Evolutionary conservation across 345 rosid species (phyloP).

Genomic region (Gossypium mustelinum): DNA sequence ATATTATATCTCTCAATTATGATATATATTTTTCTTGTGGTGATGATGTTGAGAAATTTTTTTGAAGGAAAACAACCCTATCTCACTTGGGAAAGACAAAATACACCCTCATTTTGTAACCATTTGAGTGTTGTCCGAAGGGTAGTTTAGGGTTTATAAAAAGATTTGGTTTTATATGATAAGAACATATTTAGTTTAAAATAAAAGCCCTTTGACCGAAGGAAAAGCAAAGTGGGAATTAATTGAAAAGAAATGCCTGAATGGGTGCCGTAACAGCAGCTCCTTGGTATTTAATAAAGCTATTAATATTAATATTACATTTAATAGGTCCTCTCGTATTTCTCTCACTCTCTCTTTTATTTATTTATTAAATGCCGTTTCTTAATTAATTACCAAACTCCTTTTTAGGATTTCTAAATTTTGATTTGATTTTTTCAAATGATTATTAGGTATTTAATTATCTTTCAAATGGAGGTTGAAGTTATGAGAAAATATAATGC

Average conservation of each 20-base stretch:
- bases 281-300: conserved; percentile 7
- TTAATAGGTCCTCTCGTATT: not conserved
- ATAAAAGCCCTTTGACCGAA: not conserved
- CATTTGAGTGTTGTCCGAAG: not conserved
- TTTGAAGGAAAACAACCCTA: not conserved
- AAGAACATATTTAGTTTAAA: not conserved
- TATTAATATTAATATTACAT: not conserved
- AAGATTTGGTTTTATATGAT: no score
- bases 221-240: not conserved
- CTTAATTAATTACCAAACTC: not conserved
- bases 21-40: not conserved
- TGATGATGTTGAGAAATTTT: not conserved
- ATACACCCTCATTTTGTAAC: not conserved
- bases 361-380: not conserved
- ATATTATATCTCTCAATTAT: not conserved
- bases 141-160: not conserved
- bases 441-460: no score
- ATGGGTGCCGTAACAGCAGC: conserved; percentile 32
- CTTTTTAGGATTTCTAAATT: not conserved
- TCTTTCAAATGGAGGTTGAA: no score
- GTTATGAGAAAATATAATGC: no score
- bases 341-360: not conserved
- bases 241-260: conserved; percentile 13
- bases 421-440: not conserved
- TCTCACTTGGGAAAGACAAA: not conserved